Evolutionary conservation across 2,329 filamentous ascomycete species (phyloP), one percentile per base, ranked within the genome.

Genomic region (Talaromyces sp.): DNA sequence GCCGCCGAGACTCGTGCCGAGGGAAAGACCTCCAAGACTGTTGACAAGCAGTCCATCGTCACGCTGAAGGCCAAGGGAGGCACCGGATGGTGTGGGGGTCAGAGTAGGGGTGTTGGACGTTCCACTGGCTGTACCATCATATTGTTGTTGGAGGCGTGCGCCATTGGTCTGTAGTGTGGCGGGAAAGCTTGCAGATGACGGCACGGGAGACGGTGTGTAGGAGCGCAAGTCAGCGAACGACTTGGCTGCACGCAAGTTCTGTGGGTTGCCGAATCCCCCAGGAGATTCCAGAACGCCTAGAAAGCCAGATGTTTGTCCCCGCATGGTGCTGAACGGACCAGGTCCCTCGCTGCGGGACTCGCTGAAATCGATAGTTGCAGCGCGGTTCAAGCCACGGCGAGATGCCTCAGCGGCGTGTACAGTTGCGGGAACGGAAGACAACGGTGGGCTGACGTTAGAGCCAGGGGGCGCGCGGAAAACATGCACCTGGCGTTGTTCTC

Each of bases 281-380:
- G 91, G 71, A 46, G 91, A 93, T 67, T 91, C 91, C n/a, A 93
- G 87, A 63, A 95, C 87, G 72, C 93, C 90, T 40, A 98, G 82
- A n/a, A 93, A 92, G 33, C 84, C 85, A 12, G 89, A 88, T 68
- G 93, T 91, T 66, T 93, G 87, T 23, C 90, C 88, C 64, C 80
- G 79, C 39, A 96, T 84, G 1, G 89, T 85, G 70, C 88, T 87
- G 67, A 92, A 93, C 67, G 89, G 89, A 67, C 85, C 87, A 56
- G 82, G 83, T 21, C 87, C 88, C 23, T 89, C 88, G 65, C 89
- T 89, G 60, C 90, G 85, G 58, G 90, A 86, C 66, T 92, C 89
- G 67, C 91, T 92, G 76, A 98, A 98, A 76, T 98, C 95, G 68
- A 96, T 96, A 1, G 95, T 98, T n/a, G 95, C 95, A 16, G 95